Percentiles rank a stretch among this genome's conserved stretches.
phyloP scores from a whole-genome alignment of 2,329 filamentous ascomycete genomes.

The Capronia coronata region DNA sequence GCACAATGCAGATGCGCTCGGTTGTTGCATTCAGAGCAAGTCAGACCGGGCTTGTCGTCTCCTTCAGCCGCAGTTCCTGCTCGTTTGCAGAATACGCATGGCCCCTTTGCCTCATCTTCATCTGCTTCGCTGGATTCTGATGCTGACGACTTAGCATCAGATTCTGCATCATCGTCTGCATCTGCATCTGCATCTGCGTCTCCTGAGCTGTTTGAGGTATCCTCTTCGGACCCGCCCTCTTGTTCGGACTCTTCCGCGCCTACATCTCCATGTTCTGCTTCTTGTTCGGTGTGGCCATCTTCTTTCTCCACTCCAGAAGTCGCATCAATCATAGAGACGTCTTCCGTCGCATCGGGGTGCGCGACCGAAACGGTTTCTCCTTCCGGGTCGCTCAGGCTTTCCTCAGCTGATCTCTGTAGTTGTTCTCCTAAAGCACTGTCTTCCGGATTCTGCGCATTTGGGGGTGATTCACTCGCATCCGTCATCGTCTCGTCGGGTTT shows the following conservation, averaged over 20 bases:
- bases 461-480: not conserved
- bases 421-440: conserved; percentile 22
- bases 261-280: conserved; percentile 4
- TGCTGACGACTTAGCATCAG: conserved; percentile 7
- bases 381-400: conserved; percentile 14
- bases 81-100: conserved; percentile 67
- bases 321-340: conserved; percentile 17
- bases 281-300: conserved; percentile 14
- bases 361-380: conserved; percentile 1
- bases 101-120: conserved; percentile 21
- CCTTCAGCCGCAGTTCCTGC: conserved; percentile 66
- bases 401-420: conserved; percentile 21
- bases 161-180: conserved; percentile 5
- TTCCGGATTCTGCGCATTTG: conserved; percentile 12
- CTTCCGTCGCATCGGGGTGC: conserved; percentile 7
- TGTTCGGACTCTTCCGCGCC: conserved; percentile 35
- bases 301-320: conserved; percentile 17
- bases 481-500: not conserved
- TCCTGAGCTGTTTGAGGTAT: conserved; percentile 21
- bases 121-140: conserved; percentile 1
- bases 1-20: conserved; percentile 90
- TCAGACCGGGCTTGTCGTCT: conserved; percentile 66
- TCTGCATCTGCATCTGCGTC: conserved; percentile 1
- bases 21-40: conserved; percentile 71
- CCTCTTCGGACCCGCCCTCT: conserved; percentile 40